phyloP scores from a whole-genome alignment of 2,329 filamentous ascomycete species.

The Fonsecaea erecta region DNA sequence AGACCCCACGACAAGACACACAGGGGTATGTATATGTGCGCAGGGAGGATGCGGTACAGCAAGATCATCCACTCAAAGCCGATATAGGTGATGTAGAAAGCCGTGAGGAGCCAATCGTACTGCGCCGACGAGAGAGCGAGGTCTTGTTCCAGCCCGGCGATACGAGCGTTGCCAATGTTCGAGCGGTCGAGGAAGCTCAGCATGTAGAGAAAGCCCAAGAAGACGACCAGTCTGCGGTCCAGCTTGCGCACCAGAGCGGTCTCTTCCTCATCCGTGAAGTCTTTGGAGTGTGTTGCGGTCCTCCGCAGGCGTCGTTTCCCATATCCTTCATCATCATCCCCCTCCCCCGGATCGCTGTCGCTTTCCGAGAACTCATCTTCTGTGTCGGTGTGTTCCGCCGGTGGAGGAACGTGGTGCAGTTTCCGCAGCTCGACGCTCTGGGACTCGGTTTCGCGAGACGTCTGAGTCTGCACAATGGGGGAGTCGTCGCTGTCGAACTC shows the following conservation, averaged over 20 bases:
- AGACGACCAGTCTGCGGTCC: constrained; percentile 76
- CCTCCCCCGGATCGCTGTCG: constrained; percentile 20
- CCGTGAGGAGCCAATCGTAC: constrained; percentile 66
- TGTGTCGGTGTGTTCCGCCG: background rate
- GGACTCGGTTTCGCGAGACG: constrained; percentile 13
- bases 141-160: constrained; percentile 62
- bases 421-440: constrained; percentile 25
- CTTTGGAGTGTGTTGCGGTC: constrained; percentile 53
- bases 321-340: constrained; percentile 20
- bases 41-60: constrained; percentile 63
- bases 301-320: constrained; percentile 18
- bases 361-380: constrained; percentile 8
- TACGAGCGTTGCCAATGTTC: constrained; percentile 69
- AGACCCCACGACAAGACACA: constrained; percentile 78
- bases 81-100: constrained; percentile 69
- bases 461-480: constrained; percentile 10
- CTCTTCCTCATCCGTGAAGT: constrained; percentile 73
- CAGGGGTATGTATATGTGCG: constrained; percentile 64
- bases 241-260: constrained; percentile 71
- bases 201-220: constrained; percentile 81
- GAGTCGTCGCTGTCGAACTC: constrained; percentile 21
- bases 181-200: constrained; percentile 84
- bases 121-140: constrained; percentile 59
- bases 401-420: constrained; percentile 14
- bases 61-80: constrained; percentile 70